phyloP scores from a whole-genome alignment of 2,329 filamentous ascomycete species.

The Fonsecaea pedrosoi region DNA sequence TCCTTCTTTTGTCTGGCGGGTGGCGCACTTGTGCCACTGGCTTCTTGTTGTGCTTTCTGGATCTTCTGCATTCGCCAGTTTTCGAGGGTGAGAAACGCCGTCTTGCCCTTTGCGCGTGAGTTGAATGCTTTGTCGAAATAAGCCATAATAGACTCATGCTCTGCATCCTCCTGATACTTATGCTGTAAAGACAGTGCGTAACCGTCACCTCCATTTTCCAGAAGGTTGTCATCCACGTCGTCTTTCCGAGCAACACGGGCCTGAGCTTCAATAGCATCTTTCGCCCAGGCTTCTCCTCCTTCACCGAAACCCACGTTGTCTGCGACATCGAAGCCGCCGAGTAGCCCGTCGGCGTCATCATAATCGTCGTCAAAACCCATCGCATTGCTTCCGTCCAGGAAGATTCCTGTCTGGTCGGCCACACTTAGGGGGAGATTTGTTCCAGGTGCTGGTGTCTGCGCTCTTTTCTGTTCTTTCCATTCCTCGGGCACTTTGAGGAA shows the following conservation, averaged over 20 bases:
- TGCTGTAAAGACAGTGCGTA: constrained; percentile 83
- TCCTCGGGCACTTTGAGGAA: constrained; percentile 90
- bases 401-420: constrained; percentile 76
- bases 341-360: constrained; percentile 75
- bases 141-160: constrained; percentile 93
- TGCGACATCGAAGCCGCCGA: constrained; percentile 63
- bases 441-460: constrained; percentile 29
- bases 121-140: constrained; percentile 97
- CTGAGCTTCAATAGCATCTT: constrained; percentile 84
- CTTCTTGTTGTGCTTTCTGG: constrained; percentile 66
- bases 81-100: constrained; percentile 98
- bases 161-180: constrained; percentile 63
- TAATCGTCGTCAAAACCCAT: constrained; percentile 80
- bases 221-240: constrained; percentile 62
- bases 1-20: constrained; percentile 77
- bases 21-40: constrained; percentile 36
- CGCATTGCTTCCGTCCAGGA: constrained; percentile 85
- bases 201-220: constrained; percentile 67
- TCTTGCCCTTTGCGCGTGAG: constrained; percentile 51
- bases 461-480: constrained; percentile 72
- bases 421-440: constrained; percentile 48
- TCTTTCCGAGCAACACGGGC: constrained; percentile 72
- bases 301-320: constrained; percentile 87
- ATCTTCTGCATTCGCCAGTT: constrained; percentile 97
- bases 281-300: constrained; percentile 93